These are phyloP conservation scores for Sapria himalayana DNA, from an alignment of 345 rosid species.

Conservation along the genomic window DNA sequence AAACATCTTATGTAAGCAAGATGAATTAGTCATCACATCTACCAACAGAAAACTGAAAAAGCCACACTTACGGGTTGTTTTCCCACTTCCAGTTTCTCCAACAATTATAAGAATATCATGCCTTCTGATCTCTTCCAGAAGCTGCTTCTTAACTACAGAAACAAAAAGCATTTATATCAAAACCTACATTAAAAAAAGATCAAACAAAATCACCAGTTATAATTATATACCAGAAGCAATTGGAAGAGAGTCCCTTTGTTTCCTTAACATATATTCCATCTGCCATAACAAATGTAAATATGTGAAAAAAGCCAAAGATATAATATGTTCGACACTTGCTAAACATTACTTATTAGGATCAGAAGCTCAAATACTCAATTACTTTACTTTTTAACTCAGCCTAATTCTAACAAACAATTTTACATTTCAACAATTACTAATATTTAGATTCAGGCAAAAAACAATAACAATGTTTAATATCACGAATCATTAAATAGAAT, in stretches of 20 bases:
- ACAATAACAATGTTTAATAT: too few species aligned
- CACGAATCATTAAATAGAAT: too few species aligned
- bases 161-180: neutral
- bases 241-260: constrained; percentile 64
- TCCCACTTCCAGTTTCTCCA: constrained; percentile 96
- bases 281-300: too few species aligned
- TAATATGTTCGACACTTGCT: too few species aligned
- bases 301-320: too few species aligned
- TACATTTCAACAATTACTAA: too few species aligned
- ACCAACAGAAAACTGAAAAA: constrained; percentile 1
- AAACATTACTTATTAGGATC: too few species aligned
- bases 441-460: too few species aligned
- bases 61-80: constrained; percentile 60
- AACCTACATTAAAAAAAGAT: neutral
- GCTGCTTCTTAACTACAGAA: constrained; percentile 38
- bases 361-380: too few species aligned
- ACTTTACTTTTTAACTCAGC: too few species aligned
- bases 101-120: constrained; percentile 55
- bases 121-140: constrained; percentile 46
- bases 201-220: neutral
- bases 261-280: too few species aligned
- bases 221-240: constrained; percentile 46
- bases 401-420: too few species aligned
- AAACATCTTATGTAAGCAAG: neutral
- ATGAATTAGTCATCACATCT: neutral